Conservation (phyloP, 441 rosid genomes). For the Populus hybrid region DNA sequence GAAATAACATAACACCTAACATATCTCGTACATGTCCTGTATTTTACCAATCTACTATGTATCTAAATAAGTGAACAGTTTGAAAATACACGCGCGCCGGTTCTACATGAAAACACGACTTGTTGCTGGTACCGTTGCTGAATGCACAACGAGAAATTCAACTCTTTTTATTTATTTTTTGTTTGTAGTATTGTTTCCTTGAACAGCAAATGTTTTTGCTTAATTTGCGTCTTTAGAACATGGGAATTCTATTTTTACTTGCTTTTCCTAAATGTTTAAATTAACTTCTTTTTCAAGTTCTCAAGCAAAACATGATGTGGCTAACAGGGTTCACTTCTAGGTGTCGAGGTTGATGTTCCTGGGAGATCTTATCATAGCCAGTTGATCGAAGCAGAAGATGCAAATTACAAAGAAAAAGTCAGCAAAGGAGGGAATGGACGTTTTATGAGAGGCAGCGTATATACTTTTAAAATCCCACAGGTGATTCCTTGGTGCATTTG, state of each 20-base stretch:
- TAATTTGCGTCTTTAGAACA: not conserved
- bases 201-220: not conserved
- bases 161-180: too few species aligned
- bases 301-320: conserved; percentile 47
- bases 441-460: conserved; percentile 47
- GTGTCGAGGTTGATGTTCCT: conserved; percentile 61
- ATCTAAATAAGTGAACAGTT: too few species aligned
- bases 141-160: too few species aligned
- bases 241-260: not conserved
- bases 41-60: too few species aligned
- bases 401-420: conserved; percentile 33
- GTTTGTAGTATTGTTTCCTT: too few species aligned
- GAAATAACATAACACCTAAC: not conserved
- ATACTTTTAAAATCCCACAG: conserved; percentile 72
- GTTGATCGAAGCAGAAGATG: conserved; percentile 45
- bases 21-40: too few species aligned
- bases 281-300: conserved; percentile 22
- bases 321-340: conserved; percentile 88
- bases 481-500: conserved; percentile 24
- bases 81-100: too few species aligned
- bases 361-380: conserved; percentile 54
- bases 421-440: conserved; percentile 46
- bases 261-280: not conserved
- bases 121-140: not conserved
- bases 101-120: too few species aligned